phyloP scores from a whole-genome alignment of 78 protist genomes.

The Dictyostelium capitatum region DNA sequence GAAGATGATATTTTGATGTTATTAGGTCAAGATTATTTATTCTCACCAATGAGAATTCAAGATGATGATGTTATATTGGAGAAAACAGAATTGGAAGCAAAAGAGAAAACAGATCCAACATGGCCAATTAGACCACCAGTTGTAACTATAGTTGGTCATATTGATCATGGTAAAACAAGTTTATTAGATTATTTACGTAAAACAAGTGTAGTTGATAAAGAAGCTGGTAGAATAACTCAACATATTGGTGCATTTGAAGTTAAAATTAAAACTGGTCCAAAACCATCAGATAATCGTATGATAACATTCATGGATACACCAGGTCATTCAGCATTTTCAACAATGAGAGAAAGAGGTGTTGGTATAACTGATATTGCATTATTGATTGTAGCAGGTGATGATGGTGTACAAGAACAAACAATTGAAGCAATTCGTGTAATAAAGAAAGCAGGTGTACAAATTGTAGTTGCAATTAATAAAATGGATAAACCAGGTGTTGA shows the following conservation, averaged over 20 bases:
- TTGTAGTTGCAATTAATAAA: constrained; percentile 96
- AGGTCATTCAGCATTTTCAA: constrained; percentile 95
- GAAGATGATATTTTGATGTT: constrained; percentile 17
- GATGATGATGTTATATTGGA: background rate
- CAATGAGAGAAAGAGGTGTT: constrained; percentile 94
- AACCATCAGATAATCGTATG: background rate
- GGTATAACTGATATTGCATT: constrained; percentile 92
- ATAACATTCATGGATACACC: constrained; percentile 97
- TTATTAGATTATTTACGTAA: constrained; percentile 92
- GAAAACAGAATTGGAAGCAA: background rate
- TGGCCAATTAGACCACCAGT: constrained; percentile 88
- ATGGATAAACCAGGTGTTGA: constrained; percentile 86
- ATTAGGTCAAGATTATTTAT: constrained; percentile 20
- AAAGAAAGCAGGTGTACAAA: constrained; percentile 55
- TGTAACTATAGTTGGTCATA: constrained; percentile 97
- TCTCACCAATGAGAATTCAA: background rate
- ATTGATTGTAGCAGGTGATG: constrained; percentile 94
- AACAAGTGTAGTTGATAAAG: constrained; percentile 87
- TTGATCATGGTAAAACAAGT: constrained; percentile 97
- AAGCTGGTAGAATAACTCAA: constrained; percentile 99
- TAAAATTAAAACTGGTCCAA: constrained; percentile 35
- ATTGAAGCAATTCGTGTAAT: constrained; percentile 87
- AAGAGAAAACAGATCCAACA: background rate
- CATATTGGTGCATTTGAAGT: constrained; percentile 89
- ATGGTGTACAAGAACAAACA: constrained; percentile 94